Evolutionary conservation across 331 rosid genomes (phyloP), one percentile per base, ranked within the genome.

Genomic region (Dryas integrifolia): DNA sequence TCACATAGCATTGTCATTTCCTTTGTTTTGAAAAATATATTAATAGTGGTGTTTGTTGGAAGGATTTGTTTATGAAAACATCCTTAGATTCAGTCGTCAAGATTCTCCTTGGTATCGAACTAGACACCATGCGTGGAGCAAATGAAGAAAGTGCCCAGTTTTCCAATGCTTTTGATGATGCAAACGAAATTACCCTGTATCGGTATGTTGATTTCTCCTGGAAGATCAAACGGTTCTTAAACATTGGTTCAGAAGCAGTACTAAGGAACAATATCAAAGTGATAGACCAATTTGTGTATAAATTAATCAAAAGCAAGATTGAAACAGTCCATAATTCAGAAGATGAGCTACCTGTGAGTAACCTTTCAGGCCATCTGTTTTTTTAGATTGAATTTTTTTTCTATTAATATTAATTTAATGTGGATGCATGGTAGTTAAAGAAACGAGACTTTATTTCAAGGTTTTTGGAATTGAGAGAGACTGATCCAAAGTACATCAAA

Each of bases 201-300:
- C 64, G 75, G 14, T 16, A 48, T 39, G 15, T 59, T 47, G 70
- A 76, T 15, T 52, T 70, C 48, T 39, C 59, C 66, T 76, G 70
- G 80, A 76, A 76, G 70, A 76, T 68, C 53, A 76, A 58, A 50
- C 44, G 64, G 45, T 68, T 58, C 48, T 63, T 68, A 41, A 68
- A 76, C 69, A 48, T 76, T 43, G 80, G 80, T 3, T 67, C 55
- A 5, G 80, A 76, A 68, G 80, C 67, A 40, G 72, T 40, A 4
- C 35, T 73, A 47, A 73, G 13, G 62, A 53, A 73, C 9, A 26
- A 46, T 46, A 21, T 47, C 45, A n/a, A 45, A 55, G 40, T 53
- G 65, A 46, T 55, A 2, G 72, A 75, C 47, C 71, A 51, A 30
- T 75, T 75, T 18, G 58, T 66, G 10, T 44, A 57, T 39, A 55